Percentiles rank a stretch among this genome's conserved stretches.
Evolutionary conservation across 139 green algal genomes (phyloP).

Genomic region (Chlorella sp.): DNA sequence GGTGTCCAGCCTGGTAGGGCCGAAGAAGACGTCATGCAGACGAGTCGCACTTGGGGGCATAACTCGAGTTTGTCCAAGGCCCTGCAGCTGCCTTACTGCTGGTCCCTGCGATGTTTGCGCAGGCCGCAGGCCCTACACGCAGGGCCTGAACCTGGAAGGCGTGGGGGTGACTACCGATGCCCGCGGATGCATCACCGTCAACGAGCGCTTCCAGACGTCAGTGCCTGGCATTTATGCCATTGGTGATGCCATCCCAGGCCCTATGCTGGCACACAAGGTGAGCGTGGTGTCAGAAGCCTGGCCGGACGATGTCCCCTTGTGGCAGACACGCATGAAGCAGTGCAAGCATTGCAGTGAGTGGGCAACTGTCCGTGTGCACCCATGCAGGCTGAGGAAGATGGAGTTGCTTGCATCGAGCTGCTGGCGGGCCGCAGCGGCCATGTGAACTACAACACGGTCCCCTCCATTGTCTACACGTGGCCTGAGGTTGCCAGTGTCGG

Average conservation of each 20-base stretch:
- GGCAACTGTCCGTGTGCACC: too few species aligned
- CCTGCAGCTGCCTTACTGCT: conserved; percentile 41
- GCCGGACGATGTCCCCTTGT: background rate
- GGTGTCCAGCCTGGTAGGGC: too few species aligned
- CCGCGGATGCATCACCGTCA: conserved; percentile 80
- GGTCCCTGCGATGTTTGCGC: background rate
- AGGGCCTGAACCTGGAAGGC: conserved; percentile 88
- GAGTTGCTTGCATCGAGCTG: conserved; percentile 95
- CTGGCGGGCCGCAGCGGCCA: conserved; percentile 92
- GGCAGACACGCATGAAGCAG: background rate
- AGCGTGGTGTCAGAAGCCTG: background rate
- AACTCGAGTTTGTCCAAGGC: too few species aligned
- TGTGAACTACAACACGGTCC: conserved; percentile 98
- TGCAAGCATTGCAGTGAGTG: background rate
- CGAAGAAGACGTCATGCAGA: too few species aligned
- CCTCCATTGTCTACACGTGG: conserved; percentile 97
- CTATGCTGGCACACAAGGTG: conserved; percentile 99
- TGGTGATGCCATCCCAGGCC: conserved; percentile 90
- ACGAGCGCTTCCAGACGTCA: conserved; percentile 82
- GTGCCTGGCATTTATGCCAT: conserved; percentile 87
- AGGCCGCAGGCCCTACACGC: conserved; percentile 78
- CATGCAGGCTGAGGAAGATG: conserved; percentile 95
- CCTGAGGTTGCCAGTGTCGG: conserved; percentile 91
- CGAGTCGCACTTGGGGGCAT: too few species aligned
- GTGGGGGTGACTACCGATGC: conserved; percentile 85